Conservation (phyloP, 106 monocot genomes). For the Allium cepa region DNA sequence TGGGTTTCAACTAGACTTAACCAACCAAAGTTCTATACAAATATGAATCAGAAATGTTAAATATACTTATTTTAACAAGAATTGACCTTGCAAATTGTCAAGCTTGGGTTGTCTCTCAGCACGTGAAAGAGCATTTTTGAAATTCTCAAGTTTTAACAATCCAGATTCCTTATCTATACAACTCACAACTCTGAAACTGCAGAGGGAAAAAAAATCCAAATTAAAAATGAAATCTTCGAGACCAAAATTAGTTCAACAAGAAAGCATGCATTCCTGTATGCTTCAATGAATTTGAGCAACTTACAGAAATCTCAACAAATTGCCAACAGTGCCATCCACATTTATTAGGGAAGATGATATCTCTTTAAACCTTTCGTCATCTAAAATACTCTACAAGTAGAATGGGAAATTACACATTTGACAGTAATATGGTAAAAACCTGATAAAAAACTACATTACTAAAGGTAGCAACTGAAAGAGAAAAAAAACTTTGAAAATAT, state of each 20-base stretch:
- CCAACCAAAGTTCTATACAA: no score
- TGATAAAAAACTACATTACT: no score
- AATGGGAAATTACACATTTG: background rate
- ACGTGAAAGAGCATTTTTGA: constrained; percentile 46
- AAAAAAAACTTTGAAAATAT: constrained; percentile 16
- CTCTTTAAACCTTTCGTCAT: constrained; percentile 68
- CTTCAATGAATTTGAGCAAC: constrained; percentile 8
- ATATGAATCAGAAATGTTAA: no score
- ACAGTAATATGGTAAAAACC: background rate
- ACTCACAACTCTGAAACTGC: constrained; percentile 64
- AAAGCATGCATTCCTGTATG: background rate
- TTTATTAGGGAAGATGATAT: constrained; percentile 35
- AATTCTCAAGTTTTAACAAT: constrained; percentile 59
- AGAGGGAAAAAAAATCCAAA: background rate
- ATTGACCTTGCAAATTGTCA: constrained; percentile 49
- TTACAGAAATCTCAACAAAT: constrained; percentile 75
- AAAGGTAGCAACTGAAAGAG: background rate
- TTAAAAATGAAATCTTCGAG: no score
- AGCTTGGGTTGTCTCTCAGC: constrained; percentile 66
- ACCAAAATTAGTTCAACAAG: background rate
- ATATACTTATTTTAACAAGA: no score
- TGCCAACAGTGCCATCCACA: constrained; percentile 49
- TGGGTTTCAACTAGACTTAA: no score
- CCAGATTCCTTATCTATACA: constrained; percentile 62
- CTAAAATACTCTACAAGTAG: constrained; percentile 53